Base-by-base conservation (phyloP, 441 rosid genomes). In the Syzygium malaccense region DNA sequence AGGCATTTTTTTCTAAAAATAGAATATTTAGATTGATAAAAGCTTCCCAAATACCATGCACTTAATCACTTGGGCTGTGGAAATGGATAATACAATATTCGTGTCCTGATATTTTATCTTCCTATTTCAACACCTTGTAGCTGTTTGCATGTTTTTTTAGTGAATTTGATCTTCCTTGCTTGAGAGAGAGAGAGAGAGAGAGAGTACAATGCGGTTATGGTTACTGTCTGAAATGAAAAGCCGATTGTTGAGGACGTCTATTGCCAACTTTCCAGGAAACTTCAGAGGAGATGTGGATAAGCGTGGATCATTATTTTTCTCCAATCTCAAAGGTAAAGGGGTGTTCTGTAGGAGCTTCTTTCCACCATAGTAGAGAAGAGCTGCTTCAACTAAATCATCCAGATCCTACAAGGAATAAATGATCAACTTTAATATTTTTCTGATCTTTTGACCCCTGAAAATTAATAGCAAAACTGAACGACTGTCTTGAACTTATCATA, bases 201-300 rank as follows among this genome's bases (percentile, higher is more conserved):
- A 92, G 56, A 91, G 32, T 95, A 97, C 99, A 85, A 97, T 95
- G 89, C 99, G 97, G 93, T 98, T 97, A 89, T 98, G 99, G 93
- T 98, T 97, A 91, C 99, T 96, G 91, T 98, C 99, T 75, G 99
- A 97, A 91, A 98, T 96, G 93, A 98, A 98, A 55, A 98, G 95
- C 80, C 99, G 93, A 87, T 94, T 96, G 94, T 97, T 98, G 91
- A 97, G 95, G 68, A 92, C 88, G 93, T 98, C 99, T 87, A 97
- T 91, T 2, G 97, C 98, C 94, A 98, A 91, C 94, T 98, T 98
- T 88, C 99, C 98, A 4, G 99, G 99, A 92, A 95, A 98, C 93
- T 98, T 98, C 93, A 98, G 88, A 80, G 98, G 99, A 88, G 99
- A 97, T 32, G 94, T 92, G 54, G 92, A 89, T 84, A 96, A 93